Base-by-base conservation (phyloP, 805 yeast genomes). In the Lipomyces anomalus region DNA sequence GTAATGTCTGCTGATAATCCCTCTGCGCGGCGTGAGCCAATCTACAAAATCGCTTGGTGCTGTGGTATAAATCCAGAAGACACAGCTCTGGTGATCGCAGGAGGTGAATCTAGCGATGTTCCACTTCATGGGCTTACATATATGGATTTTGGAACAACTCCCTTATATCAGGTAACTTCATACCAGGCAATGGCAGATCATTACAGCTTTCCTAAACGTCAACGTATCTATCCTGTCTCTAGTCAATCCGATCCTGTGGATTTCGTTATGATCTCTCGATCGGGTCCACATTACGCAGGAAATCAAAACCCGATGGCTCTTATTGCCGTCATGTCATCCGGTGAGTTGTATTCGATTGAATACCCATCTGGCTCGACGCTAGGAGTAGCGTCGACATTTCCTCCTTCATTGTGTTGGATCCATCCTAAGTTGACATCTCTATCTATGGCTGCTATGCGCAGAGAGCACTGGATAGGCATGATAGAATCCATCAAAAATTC, bases 101-200 rank as follows among this genome's bases (percentile, higher is more conserved):
- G 92, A 7, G 87, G 85, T 16, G 80, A 77, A 56, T 60, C 75
- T 0, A 49, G 67, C 6, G 71, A 73, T 35, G 61, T 63, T 9
- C 56, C 61, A 1, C 70, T 70, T 13, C 44, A 68, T 43, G 71
- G 73, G 4, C 53, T 82, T 6, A 73, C 76, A 0, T 67, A 80
- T 42, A 67, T 89, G 49, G 84, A 86, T 52, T 82, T 87, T 56
- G 96, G 95, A 2, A 70, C 72, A 5, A 84, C 95, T 11, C 83
- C 95, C 21, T 75, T 78, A 41, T 84, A 86, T 55, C 74, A 88
- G 2, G 65, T 90, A 46, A 84, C 96, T 0, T 82, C 95, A 0
- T 85, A 87, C 64, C 83, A 81, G 6, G 79, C 80, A 42, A 92
- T 88, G 84, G 83, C 84, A 16, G 74, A 74, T 42, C 87, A 79